phyloP scores from a whole-genome alignment of 2,329 filamentous ascomycete species.

The Alternaria sp. region DNA sequence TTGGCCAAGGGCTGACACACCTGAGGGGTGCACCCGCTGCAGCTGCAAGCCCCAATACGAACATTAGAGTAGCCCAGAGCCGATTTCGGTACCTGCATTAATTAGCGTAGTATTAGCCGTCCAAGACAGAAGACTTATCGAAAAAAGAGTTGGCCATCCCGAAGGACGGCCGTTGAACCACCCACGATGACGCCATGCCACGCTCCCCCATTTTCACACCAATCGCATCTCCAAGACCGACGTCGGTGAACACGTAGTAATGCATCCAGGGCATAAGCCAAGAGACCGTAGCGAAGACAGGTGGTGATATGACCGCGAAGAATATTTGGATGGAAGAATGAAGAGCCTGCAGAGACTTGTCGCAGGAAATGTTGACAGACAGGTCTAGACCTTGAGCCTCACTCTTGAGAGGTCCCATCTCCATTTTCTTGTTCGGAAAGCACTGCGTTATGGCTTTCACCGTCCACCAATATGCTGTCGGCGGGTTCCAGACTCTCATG shows the following conservation, averaged over 20 bases:
- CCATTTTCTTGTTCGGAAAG: conserved; percentile 17
- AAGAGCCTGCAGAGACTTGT: conserved; percentile 11
- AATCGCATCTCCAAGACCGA: conserved; percentile 6
- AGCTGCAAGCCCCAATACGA: conserved; percentile 11
- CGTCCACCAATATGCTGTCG: conserved; percentile 12
- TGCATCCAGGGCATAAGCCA: conserved; percentile 26
- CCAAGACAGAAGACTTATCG: conserved; percentile 48
- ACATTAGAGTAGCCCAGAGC: not conserved
- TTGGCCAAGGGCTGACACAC: conserved; percentile 10
- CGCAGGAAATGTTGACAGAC: conserved; percentile 35
- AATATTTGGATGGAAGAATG: conserved; percentile 7
- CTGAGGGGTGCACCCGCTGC: not conserved
- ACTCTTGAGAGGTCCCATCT: conserved; percentile 48
- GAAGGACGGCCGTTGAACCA: conserved; percentile 28
- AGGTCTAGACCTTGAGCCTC: conserved; percentile 52
- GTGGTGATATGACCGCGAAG: conserved; percentile 17
- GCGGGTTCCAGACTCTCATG: conserved; percentile 17
- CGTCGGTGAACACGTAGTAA: not conserved
- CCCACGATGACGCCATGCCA: conserved; percentile 21
- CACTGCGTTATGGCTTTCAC: conserved; percentile 4
- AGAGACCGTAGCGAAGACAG: conserved; percentile 21
- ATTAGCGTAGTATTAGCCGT: conserved; percentile 35
- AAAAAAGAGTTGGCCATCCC: conserved; percentile 44
- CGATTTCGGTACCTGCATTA: not conserved
- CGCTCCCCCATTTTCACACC: conserved; percentile 27